phyloP scores from a whole-genome alignment of 106 monocot genomes.

The Phalaenopsis aphrodite region DNA sequence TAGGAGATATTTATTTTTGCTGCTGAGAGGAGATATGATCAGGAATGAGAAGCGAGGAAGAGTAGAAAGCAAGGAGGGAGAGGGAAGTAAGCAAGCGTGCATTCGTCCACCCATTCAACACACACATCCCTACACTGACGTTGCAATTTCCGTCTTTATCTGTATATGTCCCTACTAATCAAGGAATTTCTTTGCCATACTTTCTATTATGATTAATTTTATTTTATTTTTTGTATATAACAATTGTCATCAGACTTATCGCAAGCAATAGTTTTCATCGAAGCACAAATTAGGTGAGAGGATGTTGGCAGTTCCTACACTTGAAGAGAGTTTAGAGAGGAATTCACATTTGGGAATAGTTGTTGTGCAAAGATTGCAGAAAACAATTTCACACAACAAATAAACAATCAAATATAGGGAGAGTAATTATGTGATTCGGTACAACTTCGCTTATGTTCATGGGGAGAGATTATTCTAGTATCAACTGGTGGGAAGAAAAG shows the following conservation, averaged over 20 bases:
- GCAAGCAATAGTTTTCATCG: not conserved
- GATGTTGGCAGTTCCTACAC: not conserved
- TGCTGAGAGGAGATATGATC: not conserved
- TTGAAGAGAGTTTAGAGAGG: too few relatives aligned
- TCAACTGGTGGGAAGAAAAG: too few relatives aligned
- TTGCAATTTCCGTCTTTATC: slow-evolving; percentile 25
- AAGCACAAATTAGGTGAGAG: not conserved
- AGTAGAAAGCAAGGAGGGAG: not conserved
- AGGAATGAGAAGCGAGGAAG: not conserved
- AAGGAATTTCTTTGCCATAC: slow-evolving; percentile 16
- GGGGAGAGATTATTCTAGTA: too few relatives aligned
- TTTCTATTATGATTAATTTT: not conserved
- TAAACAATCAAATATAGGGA: too few relatives aligned
- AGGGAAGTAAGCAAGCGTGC: slow-evolving; percentile 11
- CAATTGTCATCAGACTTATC: not conserved
- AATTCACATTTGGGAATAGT: too few relatives aligned
- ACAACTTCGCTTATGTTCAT: too few relatives aligned
- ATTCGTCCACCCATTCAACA: slow-evolving; percentile 8
- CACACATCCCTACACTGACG: slow-evolving; percentile 14
- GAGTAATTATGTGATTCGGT: too few relatives aligned
- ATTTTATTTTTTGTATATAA: not conserved
- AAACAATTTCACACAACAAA: too few relatives aligned
- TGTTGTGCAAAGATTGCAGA: too few relatives aligned
- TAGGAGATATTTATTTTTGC: not conserved
- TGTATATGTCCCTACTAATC: slow-evolving; percentile 17